Conservation (phyloP, 1,284 basidiomycete species). For the Apiotrichum porosum region DNA sequence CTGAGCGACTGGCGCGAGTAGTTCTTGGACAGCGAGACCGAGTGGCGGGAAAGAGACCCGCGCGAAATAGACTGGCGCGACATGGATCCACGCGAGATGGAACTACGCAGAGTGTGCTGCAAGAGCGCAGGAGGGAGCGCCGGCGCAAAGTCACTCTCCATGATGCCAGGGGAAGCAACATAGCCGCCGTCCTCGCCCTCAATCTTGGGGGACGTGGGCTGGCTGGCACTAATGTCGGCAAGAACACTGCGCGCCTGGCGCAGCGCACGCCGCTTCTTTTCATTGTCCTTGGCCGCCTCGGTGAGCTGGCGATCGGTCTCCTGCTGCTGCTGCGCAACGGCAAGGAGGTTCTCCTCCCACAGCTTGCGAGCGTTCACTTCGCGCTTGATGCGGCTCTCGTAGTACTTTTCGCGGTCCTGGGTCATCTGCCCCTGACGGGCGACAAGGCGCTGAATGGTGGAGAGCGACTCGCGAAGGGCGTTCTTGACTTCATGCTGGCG, state of each 20-base stretch:
- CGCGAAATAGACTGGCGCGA: slow-evolving; percentile 1
- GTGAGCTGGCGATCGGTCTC: slow-evolving; percentile 71
- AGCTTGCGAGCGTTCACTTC: slow-evolving; percentile 71
- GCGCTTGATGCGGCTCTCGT: slow-evolving; percentile 57
- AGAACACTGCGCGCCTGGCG: slow-evolving; percentile 70
- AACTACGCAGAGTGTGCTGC: slow-evolving; percentile 1
- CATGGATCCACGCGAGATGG: not conserved
- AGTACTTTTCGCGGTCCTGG: slow-evolving; percentile 78
- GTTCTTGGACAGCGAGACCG: slow-evolving; percentile 2
- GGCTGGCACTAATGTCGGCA: slow-evolving; percentile 29
- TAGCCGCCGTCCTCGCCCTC: not conserved
- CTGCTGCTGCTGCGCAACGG: slow-evolving; percentile 81
- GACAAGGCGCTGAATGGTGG: slow-evolving; percentile 58
- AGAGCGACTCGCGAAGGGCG: slow-evolving; percentile 63
- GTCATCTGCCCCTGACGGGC: slow-evolving; percentile 69
- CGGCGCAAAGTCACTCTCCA: not conserved
- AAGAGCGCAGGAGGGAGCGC: not conserved
- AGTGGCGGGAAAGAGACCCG: not conserved
- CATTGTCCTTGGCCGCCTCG: slow-evolving; percentile 48
- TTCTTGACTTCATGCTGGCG: slow-evolving; percentile 54
- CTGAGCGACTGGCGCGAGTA: slow-evolving; percentile 23
- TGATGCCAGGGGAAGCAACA: not conserved
- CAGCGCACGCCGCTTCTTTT: slow-evolving; percentile 53
- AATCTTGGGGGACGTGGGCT: slow-evolving; percentile 18
- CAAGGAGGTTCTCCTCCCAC: slow-evolving; percentile 89